Conservation (phyloP, 306 rosid genomes). For the Dalbergia oliveri region DNA sequence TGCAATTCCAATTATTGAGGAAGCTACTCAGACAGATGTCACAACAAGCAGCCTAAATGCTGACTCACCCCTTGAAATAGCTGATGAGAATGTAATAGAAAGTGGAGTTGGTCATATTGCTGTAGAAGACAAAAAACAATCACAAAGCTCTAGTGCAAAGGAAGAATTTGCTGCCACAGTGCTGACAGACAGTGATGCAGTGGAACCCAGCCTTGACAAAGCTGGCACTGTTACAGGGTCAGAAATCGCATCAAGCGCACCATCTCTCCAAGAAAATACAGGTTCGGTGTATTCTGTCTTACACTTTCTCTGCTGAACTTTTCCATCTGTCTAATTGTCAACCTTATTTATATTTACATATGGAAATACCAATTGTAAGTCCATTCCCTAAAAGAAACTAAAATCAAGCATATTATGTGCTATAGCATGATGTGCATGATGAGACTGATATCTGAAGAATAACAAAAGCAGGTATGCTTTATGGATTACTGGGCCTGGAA, state of each 20-base stretch:
- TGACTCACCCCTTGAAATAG: constrained; percentile 53
- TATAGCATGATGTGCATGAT: constrained; percentile 32
- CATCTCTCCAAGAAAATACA: constrained; percentile 52
- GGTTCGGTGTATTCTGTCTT: constrained; percentile 51
- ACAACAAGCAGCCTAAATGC: constrained; percentile 48
- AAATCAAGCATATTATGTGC: constrained; percentile 34
- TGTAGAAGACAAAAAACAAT: constrained; percentile 54
- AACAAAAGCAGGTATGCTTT: too few species aligned
- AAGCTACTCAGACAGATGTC: constrained; percentile 51
- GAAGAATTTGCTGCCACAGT: constrained; percentile 53
- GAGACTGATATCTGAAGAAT: too few species aligned
- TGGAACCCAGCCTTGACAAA: constrained; percentile 51
- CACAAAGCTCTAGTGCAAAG: constrained; percentile 49
- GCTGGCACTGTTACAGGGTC: constrained; percentile 56
- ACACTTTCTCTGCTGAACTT: constrained; percentile 15
- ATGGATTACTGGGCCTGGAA: too few species aligned
- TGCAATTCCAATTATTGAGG: constrained; percentile 45
- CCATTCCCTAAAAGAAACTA: background rate
- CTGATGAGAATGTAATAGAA: constrained; percentile 50
- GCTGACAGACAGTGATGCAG: constrained; percentile 50
- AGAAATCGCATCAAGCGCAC: constrained; percentile 52
- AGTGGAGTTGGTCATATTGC: constrained; percentile 51
- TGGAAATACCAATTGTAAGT: constrained; percentile 16
- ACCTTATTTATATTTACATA: constrained; percentile 28
- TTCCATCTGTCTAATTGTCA: background rate